Evolutionary conservation across 129 eudicot genomes (phyloP).

Genomic region (Centrapalus pauciflorus): DNA sequence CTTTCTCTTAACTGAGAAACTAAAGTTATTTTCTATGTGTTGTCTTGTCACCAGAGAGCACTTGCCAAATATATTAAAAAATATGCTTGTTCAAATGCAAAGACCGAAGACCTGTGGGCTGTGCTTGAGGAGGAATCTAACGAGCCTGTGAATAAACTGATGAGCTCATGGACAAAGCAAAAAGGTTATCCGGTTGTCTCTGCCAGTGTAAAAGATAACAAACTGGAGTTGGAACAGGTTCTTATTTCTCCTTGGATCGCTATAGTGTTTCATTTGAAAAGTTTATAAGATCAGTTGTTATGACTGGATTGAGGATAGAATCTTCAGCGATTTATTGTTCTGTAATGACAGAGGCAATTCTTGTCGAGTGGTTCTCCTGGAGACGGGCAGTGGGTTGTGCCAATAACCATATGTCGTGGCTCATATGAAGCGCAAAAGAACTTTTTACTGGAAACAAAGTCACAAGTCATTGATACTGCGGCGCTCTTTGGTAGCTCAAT

Average conservation of each 20-base stretch:
- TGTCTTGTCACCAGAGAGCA: constrained; percentile 51
- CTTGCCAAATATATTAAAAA: constrained; percentile 82
- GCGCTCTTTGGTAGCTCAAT: constrained; percentile 30
- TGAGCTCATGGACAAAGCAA: constrained; percentile 98
- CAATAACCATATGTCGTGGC: constrained; percentile 70
- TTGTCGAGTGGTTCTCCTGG: constrained; percentile 70
- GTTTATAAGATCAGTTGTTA: background rate
- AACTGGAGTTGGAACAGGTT: constrained; percentile 86
- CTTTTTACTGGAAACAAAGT: constrained; percentile 55
- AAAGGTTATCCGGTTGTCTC: constrained; percentile 93
- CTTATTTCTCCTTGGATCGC: background rate
- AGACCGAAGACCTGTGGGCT: constrained; percentile 97
- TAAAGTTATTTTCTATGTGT: constrained; percentile 2
- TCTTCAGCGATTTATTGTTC: background rate
- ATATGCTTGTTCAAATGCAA: constrained; percentile 92
- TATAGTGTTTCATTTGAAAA: background rate
- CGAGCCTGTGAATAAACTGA: constrained; percentile 87
- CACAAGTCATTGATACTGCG: constrained; percentile 43
- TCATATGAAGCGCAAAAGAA: constrained; percentile 61
- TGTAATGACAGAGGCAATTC: constrained; percentile 66
- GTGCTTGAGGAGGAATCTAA: constrained; percentile 85
- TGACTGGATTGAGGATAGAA: background rate
- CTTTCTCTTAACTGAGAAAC: background rate
- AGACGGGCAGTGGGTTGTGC: constrained; percentile 92
- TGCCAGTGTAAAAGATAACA: constrained; percentile 54